phyloP scores from a whole-genome alignment of 2,329 filamentous ascomycete genomes.

The Claviceps purpurea region DNA sequence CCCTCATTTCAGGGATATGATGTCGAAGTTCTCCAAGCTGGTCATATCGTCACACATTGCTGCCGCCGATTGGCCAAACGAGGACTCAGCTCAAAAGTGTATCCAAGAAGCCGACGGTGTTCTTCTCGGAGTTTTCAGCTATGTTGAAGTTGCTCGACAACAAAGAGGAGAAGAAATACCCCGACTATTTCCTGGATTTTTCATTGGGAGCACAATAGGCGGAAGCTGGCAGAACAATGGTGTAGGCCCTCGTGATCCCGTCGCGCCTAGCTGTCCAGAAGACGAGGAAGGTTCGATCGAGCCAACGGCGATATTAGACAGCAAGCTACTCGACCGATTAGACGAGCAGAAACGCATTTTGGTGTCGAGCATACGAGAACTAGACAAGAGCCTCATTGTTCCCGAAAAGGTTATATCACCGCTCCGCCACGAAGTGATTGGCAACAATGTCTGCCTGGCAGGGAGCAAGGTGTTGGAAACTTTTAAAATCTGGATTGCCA shows the following conservation, averaged over 20 bases:
- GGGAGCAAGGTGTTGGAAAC: conserved; percentile 73
- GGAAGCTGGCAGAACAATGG: conserved; percentile 78
- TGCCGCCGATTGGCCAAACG: conserved; percentile 86
- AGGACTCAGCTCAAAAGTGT: conserved; percentile 89
- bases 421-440: conserved; percentile 63
- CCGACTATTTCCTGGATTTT: conserved; percentile 84
- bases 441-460: conserved; percentile 68
- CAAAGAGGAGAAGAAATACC: conserved; percentile 89
- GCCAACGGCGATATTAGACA: conserved; percentile 61
- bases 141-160: conserved; percentile 87
- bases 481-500: conserved; percentile 79
- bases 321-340: conserved; percentile 64
- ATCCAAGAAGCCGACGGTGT: conserved; percentile 96
- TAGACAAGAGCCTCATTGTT: conserved; percentile 71
- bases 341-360: conserved; percentile 79
- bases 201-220: conserved; percentile 69
- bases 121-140: conserved; percentile 84
- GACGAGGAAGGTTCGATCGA: conserved; percentile 63
- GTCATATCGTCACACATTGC: conserved; percentile 97
- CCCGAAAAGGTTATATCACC: conserved; percentile 73
- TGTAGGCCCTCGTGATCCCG: conserved; percentile 50
- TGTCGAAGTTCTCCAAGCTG: conserved; percentile 99
- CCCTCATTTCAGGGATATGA: conserved; percentile 96
- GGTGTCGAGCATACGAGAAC: conserved; percentile 69
- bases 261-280: conserved; percentile 74